These are phyloP conservation scores for Leishmania braziliensis DNA, from an alignment of 208 protist species.

Conservation along the genomic window DNA sequence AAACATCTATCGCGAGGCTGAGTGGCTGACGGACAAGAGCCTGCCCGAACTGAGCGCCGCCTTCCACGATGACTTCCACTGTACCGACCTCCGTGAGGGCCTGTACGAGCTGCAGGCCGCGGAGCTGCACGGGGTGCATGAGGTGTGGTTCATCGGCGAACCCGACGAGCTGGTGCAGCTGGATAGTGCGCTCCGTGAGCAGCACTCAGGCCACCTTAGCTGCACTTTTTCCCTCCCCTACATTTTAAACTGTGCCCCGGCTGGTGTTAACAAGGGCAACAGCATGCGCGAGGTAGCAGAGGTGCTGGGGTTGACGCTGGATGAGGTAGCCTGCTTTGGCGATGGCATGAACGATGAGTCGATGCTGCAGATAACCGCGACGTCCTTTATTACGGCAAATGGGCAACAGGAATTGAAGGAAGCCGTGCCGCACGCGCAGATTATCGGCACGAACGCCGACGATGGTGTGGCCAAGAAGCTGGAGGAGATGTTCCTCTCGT, in stretches of 20 bases:
- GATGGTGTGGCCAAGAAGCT: slow-evolving; percentile 81
- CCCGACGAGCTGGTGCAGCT: slow-evolving; percentile 13
- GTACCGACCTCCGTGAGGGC: slow-evolving; percentile 9
- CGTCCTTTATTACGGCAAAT: slow-evolving; percentile 67
- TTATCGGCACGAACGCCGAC: slow-evolving; percentile 56
- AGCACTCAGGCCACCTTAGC: slow-evolving; percentile 14
- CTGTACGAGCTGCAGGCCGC: slow-evolving; percentile 23
- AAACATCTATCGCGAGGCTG: slow-evolving; percentile 53
- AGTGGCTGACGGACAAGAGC: slow-evolving; percentile 54
- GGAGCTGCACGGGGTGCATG: slow-evolving; percentile 33
- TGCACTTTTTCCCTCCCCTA: slow-evolving; percentile 33
- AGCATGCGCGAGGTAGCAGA: slow-evolving; percentile 52
- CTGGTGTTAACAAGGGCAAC: slow-evolving; percentile 59
- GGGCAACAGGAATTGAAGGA: slow-evolving; percentile 37
- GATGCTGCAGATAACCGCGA: slow-evolving; percentile 55
- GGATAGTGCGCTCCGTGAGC: slow-evolving; percentile 23
- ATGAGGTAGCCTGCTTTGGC: slow-evolving; percentile 64
- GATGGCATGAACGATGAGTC: slow-evolving; percentile 73
- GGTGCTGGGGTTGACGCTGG: slow-evolving; percentile 34
- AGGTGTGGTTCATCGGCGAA: slow-evolving; percentile 32
- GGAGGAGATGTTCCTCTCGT: slow-evolving; percentile 49
- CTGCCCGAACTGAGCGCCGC: slow-evolving; percentile 26
- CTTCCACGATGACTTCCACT: slow-evolving; percentile 38
- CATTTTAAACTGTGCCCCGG: slow-evolving; percentile 40
- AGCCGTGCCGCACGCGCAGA: slow-evolving; percentile 35